Evolutionary conservation across 2,329 filamentous ascomycete genomes (phyloP), one percentile per base, ranked within the genome.

Genomic region (Aspergillus nomiae): DNA sequence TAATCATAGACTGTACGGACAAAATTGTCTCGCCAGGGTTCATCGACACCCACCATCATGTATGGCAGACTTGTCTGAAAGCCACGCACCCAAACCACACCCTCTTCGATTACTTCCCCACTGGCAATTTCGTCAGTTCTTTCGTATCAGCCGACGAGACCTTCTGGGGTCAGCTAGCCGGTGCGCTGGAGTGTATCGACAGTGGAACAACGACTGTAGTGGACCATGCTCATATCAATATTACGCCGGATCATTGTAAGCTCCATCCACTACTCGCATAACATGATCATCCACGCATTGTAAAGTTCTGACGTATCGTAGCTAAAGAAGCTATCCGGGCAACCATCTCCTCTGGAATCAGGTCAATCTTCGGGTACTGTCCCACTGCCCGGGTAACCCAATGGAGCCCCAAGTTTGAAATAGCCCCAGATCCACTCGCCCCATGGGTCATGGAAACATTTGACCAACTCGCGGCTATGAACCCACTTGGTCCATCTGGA

Each of bases 21-120:
- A 74, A 72, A 56, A 70, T 74, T 19, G 62, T 75, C 38, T 73
- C 71, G 26, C 76, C 76, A 4, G 75, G 76, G 0, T 78, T 75
- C 59, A 70, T 78, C 43, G 72, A 77, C 56, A 77, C 75, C 9
- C 74, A 78, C 54, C 69, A 79, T 51, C 82, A 84, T 69, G 67
- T 81, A 9, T 84, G 81, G 81, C 80, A 83, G 66, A 78, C 77
- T 0, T 73, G 78, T 60, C 68, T 80, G 16, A 78, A 78, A 61
- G 76, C 76, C 2, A 68, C 74, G 19, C 76, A 78, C 72, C 74
- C 73, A 0, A 69, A 82, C 63, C 66, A 83, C 3, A 69, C 74
- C 2, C 65, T 84, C n/a, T 41, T 82, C 4, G 75, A 83, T 28
- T 84, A 83, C 34, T 30, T 68, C 16, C 59, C 62, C 1, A 65